Base-by-base conservation (phyloP, 1,139 yeast species). In the Taphrina wiesneri region DNA sequence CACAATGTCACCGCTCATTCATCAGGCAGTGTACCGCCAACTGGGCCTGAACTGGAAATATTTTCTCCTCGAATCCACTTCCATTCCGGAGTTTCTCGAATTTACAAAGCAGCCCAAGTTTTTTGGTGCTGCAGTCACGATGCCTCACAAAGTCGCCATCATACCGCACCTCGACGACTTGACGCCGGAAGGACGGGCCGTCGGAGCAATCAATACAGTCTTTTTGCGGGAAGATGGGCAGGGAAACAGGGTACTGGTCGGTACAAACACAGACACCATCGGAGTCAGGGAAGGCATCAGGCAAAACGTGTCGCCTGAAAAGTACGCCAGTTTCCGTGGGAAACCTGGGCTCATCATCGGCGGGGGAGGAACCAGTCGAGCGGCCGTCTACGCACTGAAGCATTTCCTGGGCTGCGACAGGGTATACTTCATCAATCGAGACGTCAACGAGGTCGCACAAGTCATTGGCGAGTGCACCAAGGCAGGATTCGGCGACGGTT, bases 301-400 rank as follows among this genome's bases (percentile, higher is more conserved):
- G 5, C 56, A 51, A 7, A 32, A 32, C 25, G 49, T 45, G 13
- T 45, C 49, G 15, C 49, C 49, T 26, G 49, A 19, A 9, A 45
- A 11, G 49, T 45, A 21, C 28, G 49, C 49, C 28, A 21, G 49
- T n/a, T 49, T 63, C 51, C 30, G 39, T 19, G 68, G 66, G 26
- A 56, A 63, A 11, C 71, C 66, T n/a, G 78, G 72, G 1, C 68
- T 91, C 69, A 86, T 92, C 63, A 80, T 91, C 71, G 98, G 98
- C 61, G 96, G 96, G 32, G 98, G 98, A 51, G 98, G 98, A 59
- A 91, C 98, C 47, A 86, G 96, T 0, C 83, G 97, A 74, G 96
- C 97, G 52, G 97, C 97, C 0, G 85, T 88, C 26, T 91, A 83
- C 75, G 97, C 97, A 0, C 81, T 92, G 72, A 85, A 86, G 73